Conservation (phyloP, 495 filamentous ascomycete genomes). For the Aspergillus steynii region DNA sequence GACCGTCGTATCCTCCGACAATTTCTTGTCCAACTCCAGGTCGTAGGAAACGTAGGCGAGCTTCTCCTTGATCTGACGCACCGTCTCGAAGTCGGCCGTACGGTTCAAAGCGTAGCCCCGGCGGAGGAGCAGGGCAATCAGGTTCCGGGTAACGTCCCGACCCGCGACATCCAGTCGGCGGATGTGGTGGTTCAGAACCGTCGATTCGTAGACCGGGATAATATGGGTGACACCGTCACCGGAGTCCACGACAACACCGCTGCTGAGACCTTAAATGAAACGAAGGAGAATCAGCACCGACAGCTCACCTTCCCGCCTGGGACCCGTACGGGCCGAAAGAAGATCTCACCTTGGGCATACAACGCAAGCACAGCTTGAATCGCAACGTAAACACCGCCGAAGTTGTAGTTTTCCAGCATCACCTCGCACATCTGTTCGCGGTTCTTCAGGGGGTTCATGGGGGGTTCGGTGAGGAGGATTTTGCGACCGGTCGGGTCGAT, state of each 20-base stretch:
- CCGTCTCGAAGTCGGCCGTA: constrained; percentile 98
- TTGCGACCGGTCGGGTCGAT: constrained; percentile 90
- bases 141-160: constrained; percentile 93
- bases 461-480: constrained; percentile 97
- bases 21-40: constrained; percentile 89
- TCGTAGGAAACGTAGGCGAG: constrained; percentile 99
- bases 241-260: constrained; percentile 95
- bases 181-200: constrained; percentile 96
- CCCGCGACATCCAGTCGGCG: constrained; percentile 91
- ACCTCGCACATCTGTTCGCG: constrained; percentile 96
- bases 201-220: constrained; percentile 96
- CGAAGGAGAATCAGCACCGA: constrained; percentile 18
- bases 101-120: constrained; percentile 96
- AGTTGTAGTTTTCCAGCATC: constrained; percentile 96
- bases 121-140: constrained; percentile 92
- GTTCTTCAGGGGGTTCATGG: constrained; percentile 96
- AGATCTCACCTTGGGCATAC: constrained; percentile 82
- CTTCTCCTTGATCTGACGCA: constrained; percentile 99
- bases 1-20: constrained; percentile 96
- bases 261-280: constrained; percentile 68
- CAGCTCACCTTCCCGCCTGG: not conserved
- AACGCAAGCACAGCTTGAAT: constrained; percentile 97
- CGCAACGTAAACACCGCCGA: constrained; percentile 96
- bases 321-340: not conserved
- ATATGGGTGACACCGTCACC: constrained; percentile 98